Percentiles rank a stretch among this genome's conserved stretches.
Conservation (phyloP, 805 yeast genomes). For the Monosporozyma siamensis region DNA sequence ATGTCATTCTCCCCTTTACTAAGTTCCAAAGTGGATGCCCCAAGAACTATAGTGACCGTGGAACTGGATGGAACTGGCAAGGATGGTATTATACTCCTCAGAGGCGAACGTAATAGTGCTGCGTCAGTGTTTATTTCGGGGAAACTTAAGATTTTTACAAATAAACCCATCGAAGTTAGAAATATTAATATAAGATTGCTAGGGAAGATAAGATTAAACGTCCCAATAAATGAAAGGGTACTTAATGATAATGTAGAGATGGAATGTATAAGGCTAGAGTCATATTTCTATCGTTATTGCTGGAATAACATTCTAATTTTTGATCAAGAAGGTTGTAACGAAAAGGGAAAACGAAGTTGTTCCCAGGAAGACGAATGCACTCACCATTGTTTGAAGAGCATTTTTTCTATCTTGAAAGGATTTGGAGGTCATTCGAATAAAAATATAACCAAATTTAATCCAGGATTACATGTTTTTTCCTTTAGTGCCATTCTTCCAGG, state of each 20-base stretch:
- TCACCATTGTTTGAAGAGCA: slow-evolving; percentile 5
- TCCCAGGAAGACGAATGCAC: too few relatives aligned
- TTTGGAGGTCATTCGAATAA: neutral
- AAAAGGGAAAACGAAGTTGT: too few relatives aligned
- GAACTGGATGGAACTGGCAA: slow-evolving; percentile 60
- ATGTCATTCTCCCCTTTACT: slow-evolving; percentile 12
- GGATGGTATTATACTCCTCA: slow-evolving; percentile 62
- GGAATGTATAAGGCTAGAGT: slow-evolving; percentile 37
- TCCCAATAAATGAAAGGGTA: slow-evolving; percentile 32
- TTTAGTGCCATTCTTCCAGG: slow-evolving; percentile 83
- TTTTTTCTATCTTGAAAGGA: slow-evolving; percentile 26
- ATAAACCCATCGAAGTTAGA: slow-evolving; percentile 65
- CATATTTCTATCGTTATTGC: slow-evolving; percentile 59
- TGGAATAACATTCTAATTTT: slow-evolving; percentile 44
- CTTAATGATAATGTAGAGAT: neutral
- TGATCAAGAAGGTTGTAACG: too few relatives aligned
- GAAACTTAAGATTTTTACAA: slow-evolving; percentile 60
- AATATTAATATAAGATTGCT: slow-evolving; percentile 54
- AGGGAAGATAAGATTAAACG: slow-evolving; percentile 57
- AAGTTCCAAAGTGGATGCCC: slow-evolving; percentile 20
- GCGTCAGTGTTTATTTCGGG: slow-evolving; percentile 70
- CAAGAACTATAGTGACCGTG: slow-evolving; percentile 36
- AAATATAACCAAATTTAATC: slow-evolving; percentile 31
- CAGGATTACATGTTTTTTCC: slow-evolving; percentile 86
- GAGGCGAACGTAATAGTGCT: slow-evolving; percentile 73